Evolutionary conservation across 495 filamentous ascomycete species (phyloP), one percentile per base, ranked within the genome.

Genomic region (Xylaria nigripes): DNA sequence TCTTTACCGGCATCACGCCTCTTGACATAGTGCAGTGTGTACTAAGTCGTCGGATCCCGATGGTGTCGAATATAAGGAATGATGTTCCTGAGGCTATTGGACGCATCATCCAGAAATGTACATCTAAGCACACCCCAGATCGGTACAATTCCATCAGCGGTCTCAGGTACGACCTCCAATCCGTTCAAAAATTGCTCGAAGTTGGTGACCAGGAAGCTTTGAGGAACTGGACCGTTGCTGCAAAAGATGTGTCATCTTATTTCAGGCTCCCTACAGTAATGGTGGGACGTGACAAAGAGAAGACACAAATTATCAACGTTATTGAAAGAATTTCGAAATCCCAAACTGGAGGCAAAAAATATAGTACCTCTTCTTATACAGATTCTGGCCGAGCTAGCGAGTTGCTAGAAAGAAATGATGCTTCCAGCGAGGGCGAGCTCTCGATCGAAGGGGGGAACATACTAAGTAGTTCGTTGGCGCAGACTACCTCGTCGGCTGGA

Each of bases 1-100:
- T 87, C 0, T 96, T 91, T 58, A 82, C 82, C 27, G 90, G 89
- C 7, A 76, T 76, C 36, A 85, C 85, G 3, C 86, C 89, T 0
- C 80, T 95, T 54, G 89, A 95, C 61, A 85, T 95, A 27, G 86
- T 96, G 43, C 90, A 95, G 61, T 89, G 82, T 60, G 89, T 96
- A 2, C 75, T 96, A 0, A 81, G 80, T 40, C 81, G 83, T 45
- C 82, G 86, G 61, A 78, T 95, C 56, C 83, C 86, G 1, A 81
- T 80, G 30, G 81, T 92, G 10, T 86, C 87, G 0, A 76, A 76
- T 32, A 81, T 87, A 50, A 78, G 90, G 24, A 76, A 86, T 61
- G 89, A 95, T 59, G 69, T 94, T 2, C 90, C 90, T 0, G 87
- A 92, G 51, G 84, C 82, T 22, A 73, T 96, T 21, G 86, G 85